These are phyloP conservation scores for Zoysia pacifica DNA, from an alignment of 176 grass and related monocot genomes.

Conservation along the genomic window DNA sequence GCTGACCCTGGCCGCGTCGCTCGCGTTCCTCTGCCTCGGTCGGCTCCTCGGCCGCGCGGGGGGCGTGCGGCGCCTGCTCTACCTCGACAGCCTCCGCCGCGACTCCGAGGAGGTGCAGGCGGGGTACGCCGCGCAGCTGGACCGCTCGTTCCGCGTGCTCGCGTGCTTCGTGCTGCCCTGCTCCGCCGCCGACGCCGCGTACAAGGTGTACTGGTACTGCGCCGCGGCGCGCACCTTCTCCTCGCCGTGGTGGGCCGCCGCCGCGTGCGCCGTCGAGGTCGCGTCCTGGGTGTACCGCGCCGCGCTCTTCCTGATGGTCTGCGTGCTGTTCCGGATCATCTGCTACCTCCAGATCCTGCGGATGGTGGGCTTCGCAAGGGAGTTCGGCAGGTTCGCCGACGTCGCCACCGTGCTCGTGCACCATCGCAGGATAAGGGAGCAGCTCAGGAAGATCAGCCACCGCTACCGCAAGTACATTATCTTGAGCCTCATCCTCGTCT, in stretches of 20 bases:
- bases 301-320: conserved; percentile 69
- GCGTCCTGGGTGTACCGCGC: conserved; percentile 69
- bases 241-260: conserved; percentile 31
- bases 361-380: conserved; percentile 65
- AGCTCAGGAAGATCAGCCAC: conserved; percentile 82
- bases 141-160: conserved; percentile 63
- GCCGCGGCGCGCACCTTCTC: conserved; percentile 3
- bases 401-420: conserved; percentile 63
- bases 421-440: conserved; percentile 60
- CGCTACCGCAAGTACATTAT: conserved; percentile 68
- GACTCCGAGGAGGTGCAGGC: conserved; percentile 59
- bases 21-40: conserved; percentile 54
- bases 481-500: conserved; percentile 55
- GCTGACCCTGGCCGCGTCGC: conserved; percentile 38
- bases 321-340: conserved; percentile 76
- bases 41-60: conserved; percentile 29
- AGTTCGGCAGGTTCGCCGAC: conserved; percentile 67
- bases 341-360: conserved; percentile 89
- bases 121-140: conserved; percentile 54
- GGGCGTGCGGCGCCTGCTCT: conserved; percentile 67
- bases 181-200: conserved; percentile 54
- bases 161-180: conserved; percentile 58
- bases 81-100: conserved; percentile 61
- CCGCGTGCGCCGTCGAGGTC: conserved; percentile 59
- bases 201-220: conserved; percentile 68